These are phyloP conservation scores for Taxawa tesnikishii DNA, from an alignment of 2,329 filamentous ascomycete genomes.

Conservation along the genomic window DNA sequence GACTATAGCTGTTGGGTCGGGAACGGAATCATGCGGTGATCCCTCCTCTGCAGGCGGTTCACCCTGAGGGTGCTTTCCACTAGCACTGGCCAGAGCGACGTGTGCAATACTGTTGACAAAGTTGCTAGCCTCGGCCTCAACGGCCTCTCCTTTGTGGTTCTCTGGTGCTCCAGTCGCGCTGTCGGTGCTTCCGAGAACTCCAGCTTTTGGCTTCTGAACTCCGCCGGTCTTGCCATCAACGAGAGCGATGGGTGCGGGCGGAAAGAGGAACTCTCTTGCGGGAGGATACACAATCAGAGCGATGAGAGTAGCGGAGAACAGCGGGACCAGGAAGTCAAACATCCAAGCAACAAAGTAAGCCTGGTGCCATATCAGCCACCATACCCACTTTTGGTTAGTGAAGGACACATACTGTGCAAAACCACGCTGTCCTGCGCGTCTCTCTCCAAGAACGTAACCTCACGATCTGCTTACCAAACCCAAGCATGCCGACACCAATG, in stretches of 20 bases:
- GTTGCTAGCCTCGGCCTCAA: slow-evolving; percentile 72
- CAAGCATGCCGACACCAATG: slow-evolving; percentile 54
- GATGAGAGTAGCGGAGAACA: slow-evolving; percentile 46
- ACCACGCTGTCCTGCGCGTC: slow-evolving; percentile 51
- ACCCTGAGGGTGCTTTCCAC: slow-evolving; percentile 61
- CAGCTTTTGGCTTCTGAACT: slow-evolving; percentile 64
- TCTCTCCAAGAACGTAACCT: slow-evolving; percentile 73
- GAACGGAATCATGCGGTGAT: slow-evolving; percentile 38
- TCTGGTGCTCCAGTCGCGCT: slow-evolving; percentile 73
- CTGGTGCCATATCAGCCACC: slow-evolving; percentile 12
- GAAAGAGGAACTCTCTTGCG: slow-evolving; percentile 54
- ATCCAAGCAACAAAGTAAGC: slow-evolving; percentile 55
- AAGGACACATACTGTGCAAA: slow-evolving; percentile 38
- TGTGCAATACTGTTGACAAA: slow-evolving; percentile 63
- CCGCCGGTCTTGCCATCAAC: slow-evolving; percentile 60
- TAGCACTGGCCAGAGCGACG: slow-evolving; percentile 61
- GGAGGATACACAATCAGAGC: slow-evolving; percentile 54
- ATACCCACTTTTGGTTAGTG: background rate
- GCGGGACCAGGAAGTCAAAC: slow-evolving; percentile 57
- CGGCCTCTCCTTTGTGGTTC: slow-evolving; percentile 70
- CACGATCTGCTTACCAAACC: slow-evolving; percentile 59
- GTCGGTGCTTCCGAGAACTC: slow-evolving; percentile 62
- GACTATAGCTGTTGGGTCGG: slow-evolving; percentile 49
- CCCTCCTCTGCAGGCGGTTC: slow-evolving; percentile 38
- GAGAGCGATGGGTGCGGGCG: slow-evolving; percentile 62